These are phyloP conservation scores for Heimioporus sp. DNA, from an alignment of 768 basidiomycete genomes.

Conservation along the genomic window DNA sequence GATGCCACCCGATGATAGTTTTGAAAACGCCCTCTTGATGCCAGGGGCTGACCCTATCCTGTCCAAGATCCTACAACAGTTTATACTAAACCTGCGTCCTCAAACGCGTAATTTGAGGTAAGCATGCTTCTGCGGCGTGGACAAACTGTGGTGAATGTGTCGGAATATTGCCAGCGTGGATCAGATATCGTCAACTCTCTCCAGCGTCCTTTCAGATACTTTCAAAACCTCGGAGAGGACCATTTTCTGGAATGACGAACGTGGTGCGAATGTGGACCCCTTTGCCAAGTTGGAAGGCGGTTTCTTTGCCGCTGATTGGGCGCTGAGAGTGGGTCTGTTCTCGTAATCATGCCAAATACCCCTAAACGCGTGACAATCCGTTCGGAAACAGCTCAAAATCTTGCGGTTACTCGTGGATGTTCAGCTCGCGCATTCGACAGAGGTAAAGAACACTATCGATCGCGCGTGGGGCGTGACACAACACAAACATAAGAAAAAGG, in stretches of 20 bases:
- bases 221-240: slow-evolving; percentile 73
- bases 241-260: slow-evolving; percentile 76
- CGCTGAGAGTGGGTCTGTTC: slow-evolving; percentile 63
- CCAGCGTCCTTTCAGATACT: slow-evolving; percentile 65
- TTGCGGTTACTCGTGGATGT: slow-evolving; percentile 84
- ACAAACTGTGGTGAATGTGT: slow-evolving; percentile 26
- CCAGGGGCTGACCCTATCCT: slow-evolving; percentile 71
- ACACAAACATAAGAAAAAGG: slow-evolving; percentile 82
- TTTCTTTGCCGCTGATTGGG: slow-evolving; percentile 80
- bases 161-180: slow-evolving; percentile 56
- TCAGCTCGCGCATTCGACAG: slow-evolving; percentile 66
- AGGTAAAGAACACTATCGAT: slow-evolving; percentile 73
- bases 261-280: slow-evolving; percentile 69
- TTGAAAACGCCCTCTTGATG: slow-evolving; percentile 76
- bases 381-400: slow-evolving; percentile 62
- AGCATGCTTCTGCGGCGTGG: slow-evolving; percentile 33
- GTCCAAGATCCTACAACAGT: slow-evolving; percentile 68
- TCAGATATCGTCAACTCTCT: slow-evolving; percentile 77
- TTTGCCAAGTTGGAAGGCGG: slow-evolving; percentile 64
- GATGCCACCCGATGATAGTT: slow-evolving; percentile 44
- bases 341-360: slow-evolving; percentile 22
- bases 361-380: slow-evolving; percentile 28
- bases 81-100: slow-evolving; percentile 79
- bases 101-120: slow-evolving; percentile 90
- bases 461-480: slow-evolving; percentile 84